Evolutionary conservation across 139 green algal genomes (phyloP), one percentile per base, ranked within the genome.

Genomic region (Chlamydomonas sp.): DNA sequence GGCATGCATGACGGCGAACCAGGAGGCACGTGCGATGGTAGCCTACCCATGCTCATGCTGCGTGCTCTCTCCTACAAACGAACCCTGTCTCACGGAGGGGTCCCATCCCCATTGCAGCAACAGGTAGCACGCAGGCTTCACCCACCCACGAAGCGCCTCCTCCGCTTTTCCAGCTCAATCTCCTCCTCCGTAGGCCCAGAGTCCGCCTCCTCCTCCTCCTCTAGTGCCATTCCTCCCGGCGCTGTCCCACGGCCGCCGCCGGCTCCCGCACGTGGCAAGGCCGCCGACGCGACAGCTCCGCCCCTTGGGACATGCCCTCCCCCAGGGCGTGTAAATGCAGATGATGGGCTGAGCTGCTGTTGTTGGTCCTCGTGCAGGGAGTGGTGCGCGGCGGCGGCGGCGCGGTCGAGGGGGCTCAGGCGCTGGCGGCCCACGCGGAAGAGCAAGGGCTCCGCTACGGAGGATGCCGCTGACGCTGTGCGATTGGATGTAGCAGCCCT

Each of bases 131-230:
- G 31, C 31, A 49, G 31, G 31, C 1, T 20, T 3, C 18, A 72
- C 79, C 17, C 81, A 86, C 83, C 83, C 16, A 87, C 83, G 63
- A 87, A 81, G 3, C 83, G 83, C 62, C 72, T 49, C 63, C 73
- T 62, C 83, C 63, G 49, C 73, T 79, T 71, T 61, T 66, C 82
- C 59, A 20, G 71, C 57, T 61, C 57, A 18, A 5, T 18, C 83
- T 71, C 69, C 73, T 61, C 83, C 62, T 61, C 72, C 63, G 1
- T 62, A 7, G 57, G 63, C 83, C 75, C 68, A 5, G 71, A 5
- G 71, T 77, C 71, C 71, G 17, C 4, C 66, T 59, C 68, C 31
- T 49, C 31, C 31, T 49, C 31, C 31, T 49, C 31, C 31, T 49
- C 31, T 49, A 0, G 31, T 49, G 31, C 31, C 31, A 49, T 49